These are phyloP conservation scores for Albatrellus ellisii DNA, from an alignment of 768 basidiomycete genomes.

Conservation along the genomic window DNA sequence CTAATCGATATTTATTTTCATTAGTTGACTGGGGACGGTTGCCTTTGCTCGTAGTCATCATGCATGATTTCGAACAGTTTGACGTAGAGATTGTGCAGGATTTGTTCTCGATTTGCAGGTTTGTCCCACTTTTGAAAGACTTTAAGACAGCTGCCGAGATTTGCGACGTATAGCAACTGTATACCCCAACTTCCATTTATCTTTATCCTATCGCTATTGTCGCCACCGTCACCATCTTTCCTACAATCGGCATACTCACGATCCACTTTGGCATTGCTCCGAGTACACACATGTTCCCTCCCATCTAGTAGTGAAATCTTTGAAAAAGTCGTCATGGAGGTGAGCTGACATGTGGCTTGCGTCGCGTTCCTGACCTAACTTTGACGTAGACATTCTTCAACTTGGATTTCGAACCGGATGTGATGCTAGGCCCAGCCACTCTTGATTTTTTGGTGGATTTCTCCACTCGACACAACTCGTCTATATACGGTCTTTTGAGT, in stretches of 20 bases:
- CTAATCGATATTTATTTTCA: constrained; percentile 8
- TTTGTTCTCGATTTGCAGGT: constrained; percentile 64
- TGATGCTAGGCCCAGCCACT: constrained; percentile 45
- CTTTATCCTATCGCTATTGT: constrained; percentile 49
- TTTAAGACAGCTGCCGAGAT: not conserved
- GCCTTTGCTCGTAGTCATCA: constrained; percentile 38
- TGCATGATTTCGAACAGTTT: constrained; percentile 69
- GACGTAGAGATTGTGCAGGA: constrained; percentile 52
- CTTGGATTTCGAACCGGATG: constrained; percentile 38
- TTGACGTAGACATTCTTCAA: constrained; percentile 47
- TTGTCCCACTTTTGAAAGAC: not conserved
- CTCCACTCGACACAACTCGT: constrained; percentile 39
- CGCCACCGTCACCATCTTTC: constrained; percentile 35
- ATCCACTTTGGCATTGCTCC: constrained; percentile 42
- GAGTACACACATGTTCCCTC: constrained; percentile 36
- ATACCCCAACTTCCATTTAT: constrained; percentile 43
- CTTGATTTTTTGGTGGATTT: constrained; percentile 48
- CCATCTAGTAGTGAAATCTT: constrained; percentile 36
- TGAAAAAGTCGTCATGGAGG: constrained; percentile 42
- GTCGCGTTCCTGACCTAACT: not conserved
- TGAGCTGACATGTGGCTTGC: constrained; percentile 15
- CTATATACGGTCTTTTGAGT: constrained; percentile 41
- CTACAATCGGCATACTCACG: constrained; percentile 48
- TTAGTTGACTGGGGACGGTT: constrained; percentile 11
- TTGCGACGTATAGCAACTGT: constrained; percentile 28